Base-by-base conservation (phyloP, 495 filamentous ascomycete genomes). In the Cenococcum geophilum region DNA sequence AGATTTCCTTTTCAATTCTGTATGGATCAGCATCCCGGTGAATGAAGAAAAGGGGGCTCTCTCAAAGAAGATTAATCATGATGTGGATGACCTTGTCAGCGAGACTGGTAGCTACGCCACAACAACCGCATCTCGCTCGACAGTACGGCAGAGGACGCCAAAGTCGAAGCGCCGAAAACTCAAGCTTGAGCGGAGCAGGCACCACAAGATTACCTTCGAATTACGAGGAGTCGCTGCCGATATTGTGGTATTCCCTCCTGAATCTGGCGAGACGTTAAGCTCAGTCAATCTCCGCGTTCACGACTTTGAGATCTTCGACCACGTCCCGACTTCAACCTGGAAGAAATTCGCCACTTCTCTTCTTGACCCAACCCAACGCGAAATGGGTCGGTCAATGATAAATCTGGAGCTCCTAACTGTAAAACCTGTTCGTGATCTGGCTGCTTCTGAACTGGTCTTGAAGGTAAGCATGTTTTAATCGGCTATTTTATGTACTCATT, bases 1-100 rank as follows among this genome's bases (percentile, higher is more conserved):
- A 0, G 93, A 97, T 71, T 95, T 91, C 68, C 80, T 99, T 21
- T 99, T 99, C 81, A 97, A 97, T 67, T 97, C 93, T 0, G 96
- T 99, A 52, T 99, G 97, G 75, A 95, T 99, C 57, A 92, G 88
- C 21, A 89, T 99, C 49, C 87, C 91, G 3, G 80, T 87, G 18
- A 95, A 91, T 64, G 83, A 85, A 52, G 92, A 97, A 69, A 89
- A 90, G 8, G 79, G 79, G 10, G 89, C 95, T 36, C 79, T 97
- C 16, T 77, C 87, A 10, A 83, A 81, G 27, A 89, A 88, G 51
- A 92, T 99, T 72, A 96, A 95, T 71, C 83, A 86, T 48, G 82
- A 92, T 57, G 80, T 97, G 48, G 87, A 96, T 62, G 95, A 97
- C 65, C 77, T 88, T 51, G 82, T 81, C 8, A 96, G 89, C 57